phyloP scores from a whole-genome alignment of 2,329 filamentous ascomycete genomes.

The Arthrobotrys conoides region DNA sequence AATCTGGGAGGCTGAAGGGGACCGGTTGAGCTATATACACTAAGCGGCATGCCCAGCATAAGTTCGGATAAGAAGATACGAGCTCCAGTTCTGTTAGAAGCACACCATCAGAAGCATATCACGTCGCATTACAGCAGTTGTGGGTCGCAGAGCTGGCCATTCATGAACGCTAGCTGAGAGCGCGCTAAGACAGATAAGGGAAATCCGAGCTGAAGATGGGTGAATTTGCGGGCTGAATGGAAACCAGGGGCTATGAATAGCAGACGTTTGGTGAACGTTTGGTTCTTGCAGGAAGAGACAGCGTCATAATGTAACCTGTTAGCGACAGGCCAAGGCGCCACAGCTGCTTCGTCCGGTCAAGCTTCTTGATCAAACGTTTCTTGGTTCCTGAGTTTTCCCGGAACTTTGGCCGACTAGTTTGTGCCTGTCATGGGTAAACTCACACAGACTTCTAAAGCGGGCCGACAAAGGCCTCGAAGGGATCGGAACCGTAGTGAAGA shows the following conservation, averaged over 20 bases:
- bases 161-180: conserved; percentile 33
- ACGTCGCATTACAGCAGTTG: conserved; percentile 54
- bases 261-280: conserved; percentile 47
- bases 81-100: conserved; percentile 32
- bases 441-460: not conserved
- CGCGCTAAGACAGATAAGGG: conserved; percentile 38
- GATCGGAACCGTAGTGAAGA: not conserved
- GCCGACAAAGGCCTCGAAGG: not conserved
- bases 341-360: conserved; percentile 33
- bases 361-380: conserved; percentile 23
- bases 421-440: conserved; percentile 2
- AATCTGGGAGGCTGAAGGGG: conserved; percentile 44
- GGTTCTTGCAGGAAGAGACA: conserved; percentile 21
- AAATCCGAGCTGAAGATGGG: conserved; percentile 18
- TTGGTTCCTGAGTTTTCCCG: conserved; percentile 18
- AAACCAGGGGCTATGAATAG: conserved; percentile 61
- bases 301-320: conserved; percentile 57
- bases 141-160: conserved; percentile 52
- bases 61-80: conserved; percentile 53
- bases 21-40: conserved; percentile 28
- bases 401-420: conserved; percentile 3
- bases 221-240: conserved; percentile 42
- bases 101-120: conserved; percentile 54
- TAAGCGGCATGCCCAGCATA: conserved; percentile 25
- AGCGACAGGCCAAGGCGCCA: conserved; percentile 30